Evolutionary conservation across 1,284 basidiomycete species (phyloP).

Genomic region (Irpex sp.): DNA sequence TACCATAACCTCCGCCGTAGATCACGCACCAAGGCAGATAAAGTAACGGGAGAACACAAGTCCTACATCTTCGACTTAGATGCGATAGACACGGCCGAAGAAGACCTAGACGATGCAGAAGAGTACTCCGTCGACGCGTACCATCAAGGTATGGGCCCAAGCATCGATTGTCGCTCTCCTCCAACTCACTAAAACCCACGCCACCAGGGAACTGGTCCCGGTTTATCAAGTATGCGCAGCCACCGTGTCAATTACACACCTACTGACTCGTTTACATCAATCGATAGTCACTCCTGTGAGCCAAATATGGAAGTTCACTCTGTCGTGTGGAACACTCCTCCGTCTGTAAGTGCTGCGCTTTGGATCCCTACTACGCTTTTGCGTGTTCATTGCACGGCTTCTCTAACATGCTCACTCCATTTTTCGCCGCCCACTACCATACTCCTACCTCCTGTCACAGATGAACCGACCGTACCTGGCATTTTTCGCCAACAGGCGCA

Average conservation of each 20-base stretch:
- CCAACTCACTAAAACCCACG: not conserved
- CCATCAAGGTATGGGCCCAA: conserved; percentile 36
- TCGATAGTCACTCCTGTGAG: conserved; percentile 58
- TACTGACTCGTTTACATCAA: not conserved
- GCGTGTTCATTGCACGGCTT: not conserved
- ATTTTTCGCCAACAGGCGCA: conserved; percentile 46
- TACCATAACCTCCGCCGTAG: conserved; percentile 23
- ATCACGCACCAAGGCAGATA: conserved; percentile 34
- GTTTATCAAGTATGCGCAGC: conserved; percentile 56
- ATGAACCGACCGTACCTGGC: conserved; percentile 57
- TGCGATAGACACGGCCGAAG: conserved; percentile 38
- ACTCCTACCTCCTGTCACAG: conserved; percentile 24
- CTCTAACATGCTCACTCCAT: not conserved
- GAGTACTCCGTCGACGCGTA: conserved; percentile 47
- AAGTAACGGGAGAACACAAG: conserved; percentile 29
- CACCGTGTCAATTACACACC: not conserved
- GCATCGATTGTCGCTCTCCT: conserved; percentile 3
- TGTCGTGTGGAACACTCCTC: conserved; percentile 57
- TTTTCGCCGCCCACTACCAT: not conserved
- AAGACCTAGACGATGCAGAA: conserved; percentile 30
- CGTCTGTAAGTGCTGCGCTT: conserved; percentile 34
- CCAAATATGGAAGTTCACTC: conserved; percentile 55
- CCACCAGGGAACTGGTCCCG: conserved; percentile 66
- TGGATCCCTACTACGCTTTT: not conserved
- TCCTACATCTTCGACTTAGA: conserved; percentile 60